These are phyloP conservation scores for Aspergillus sp. DNA, from an alignment of 2,329 filamentous ascomycete species.

Conservation along the genomic window DNA sequence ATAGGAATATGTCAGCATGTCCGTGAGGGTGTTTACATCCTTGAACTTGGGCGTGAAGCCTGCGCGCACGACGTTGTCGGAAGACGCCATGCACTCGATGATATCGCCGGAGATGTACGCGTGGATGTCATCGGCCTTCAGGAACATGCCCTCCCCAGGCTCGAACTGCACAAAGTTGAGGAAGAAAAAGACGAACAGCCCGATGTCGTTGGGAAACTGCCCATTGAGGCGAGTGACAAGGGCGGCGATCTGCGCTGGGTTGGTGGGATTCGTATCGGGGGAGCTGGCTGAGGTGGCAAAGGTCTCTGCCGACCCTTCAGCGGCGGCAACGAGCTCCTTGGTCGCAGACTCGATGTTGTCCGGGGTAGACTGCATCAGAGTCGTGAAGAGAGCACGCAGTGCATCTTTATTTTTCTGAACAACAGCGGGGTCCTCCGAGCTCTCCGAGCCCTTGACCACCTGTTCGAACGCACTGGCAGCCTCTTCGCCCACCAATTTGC, in stretches of 20 bases:
- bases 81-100: slow-evolving; percentile 97
- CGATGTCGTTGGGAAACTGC: slow-evolving; percentile 83
- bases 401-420: slow-evolving; percentile 63
- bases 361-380: slow-evolving; percentile 68
- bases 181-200: slow-evolving; percentile 92
- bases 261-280: slow-evolving; percentile 25
- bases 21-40: slow-evolving; percentile 78
- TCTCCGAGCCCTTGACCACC: slow-evolving; percentile 47
- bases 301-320: slow-evolving; percentile 55
- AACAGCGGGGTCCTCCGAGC: slow-evolving; percentile 36
- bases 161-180: slow-evolving; percentile 86
- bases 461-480: slow-evolving; percentile 47
- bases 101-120: slow-evolving; percentile 74
- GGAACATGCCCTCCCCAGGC: slow-evolving; percentile 88
- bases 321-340: slow-evolving; percentile 60
- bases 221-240: slow-evolving; percentile 67
- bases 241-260: slow-evolving; percentile 57
- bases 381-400: slow-evolving; percentile 64
- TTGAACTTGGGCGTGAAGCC: slow-evolving; percentile 99
- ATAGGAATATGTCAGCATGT: slow-evolving; percentile 91
- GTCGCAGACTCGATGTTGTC: slow-evolving; percentile 57
- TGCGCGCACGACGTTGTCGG: slow-evolving; percentile 96
- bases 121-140: slow-evolving; percentile 94
- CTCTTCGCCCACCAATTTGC: slow-evolving; percentile 51
- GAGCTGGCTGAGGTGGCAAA: slow-evolving; percentile 53